phyloP scores from a whole-genome alignment of 495 filamentous ascomycete species.

The Hyaloscypha hepaticicola region DNA sequence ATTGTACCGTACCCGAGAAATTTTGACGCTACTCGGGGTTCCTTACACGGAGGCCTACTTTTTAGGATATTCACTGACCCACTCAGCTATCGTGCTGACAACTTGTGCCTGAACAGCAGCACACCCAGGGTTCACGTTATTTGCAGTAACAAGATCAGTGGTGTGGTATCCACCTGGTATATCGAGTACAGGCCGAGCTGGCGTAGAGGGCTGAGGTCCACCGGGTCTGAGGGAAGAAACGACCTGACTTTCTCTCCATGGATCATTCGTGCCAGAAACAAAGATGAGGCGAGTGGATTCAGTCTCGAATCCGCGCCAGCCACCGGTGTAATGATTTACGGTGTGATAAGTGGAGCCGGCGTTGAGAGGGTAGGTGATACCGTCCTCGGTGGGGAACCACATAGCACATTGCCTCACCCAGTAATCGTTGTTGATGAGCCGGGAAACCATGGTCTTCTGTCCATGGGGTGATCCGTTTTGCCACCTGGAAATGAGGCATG shows the following conservation, averaged over 20 bases:
- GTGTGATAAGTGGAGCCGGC: slow-evolving; percentile 34
- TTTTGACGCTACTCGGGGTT: too few species aligned
- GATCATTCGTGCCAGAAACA: slow-evolving; percentile 49
- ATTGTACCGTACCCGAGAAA: too few species aligned
- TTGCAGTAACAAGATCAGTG: slow-evolving; percentile 2
- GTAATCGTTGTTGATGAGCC: slow-evolving; percentile 52
- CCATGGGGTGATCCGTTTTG: slow-evolving; percentile 50
- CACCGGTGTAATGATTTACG: slow-evolving; percentile 29
- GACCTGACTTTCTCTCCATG: slow-evolving; percentile 53
- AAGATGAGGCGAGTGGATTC: slow-evolving; percentile 36
- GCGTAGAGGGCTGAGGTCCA: slow-evolving; percentile 46
- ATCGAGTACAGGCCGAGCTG: slow-evolving; percentile 46
- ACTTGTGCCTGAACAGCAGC: slow-evolving; percentile 12
- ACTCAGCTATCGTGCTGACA: neutral
- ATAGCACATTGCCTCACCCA: slow-evolving; percentile 56
- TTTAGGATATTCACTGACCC: slow-evolving; percentile 9
- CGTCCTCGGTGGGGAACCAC: slow-evolving; percentile 49
- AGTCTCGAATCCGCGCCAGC: slow-evolving; percentile 57
- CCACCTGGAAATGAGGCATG: slow-evolving; percentile 57
- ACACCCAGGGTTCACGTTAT: slow-evolving; percentile 10
- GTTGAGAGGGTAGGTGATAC: slow-evolving; percentile 32
- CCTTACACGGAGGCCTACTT: neutral
- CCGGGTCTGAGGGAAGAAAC: slow-evolving; percentile 50
- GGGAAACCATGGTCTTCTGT: slow-evolving; percentile 50
- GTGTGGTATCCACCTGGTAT: slow-evolving; percentile 48